phyloP scores from a whole-genome alignment of 176 grass and related monocot species.

The Paspalum vaginatum region DNA sequence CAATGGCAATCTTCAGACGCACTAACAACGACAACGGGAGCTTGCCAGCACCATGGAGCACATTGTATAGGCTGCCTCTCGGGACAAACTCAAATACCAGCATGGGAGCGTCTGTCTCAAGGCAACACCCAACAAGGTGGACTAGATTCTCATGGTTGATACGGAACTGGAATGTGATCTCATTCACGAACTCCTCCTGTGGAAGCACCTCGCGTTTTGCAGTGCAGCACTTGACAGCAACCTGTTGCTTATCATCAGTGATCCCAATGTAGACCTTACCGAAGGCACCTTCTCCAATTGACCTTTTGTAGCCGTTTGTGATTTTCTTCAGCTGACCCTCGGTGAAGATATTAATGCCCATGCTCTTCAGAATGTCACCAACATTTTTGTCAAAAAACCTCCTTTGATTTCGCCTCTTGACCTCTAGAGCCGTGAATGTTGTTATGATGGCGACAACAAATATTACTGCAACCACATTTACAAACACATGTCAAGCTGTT shows the following conservation, averaged over 20 bases:
- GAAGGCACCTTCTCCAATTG: background rate
- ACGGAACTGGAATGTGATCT: background rate
- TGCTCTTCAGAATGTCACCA: background rate
- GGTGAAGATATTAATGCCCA: background rate
- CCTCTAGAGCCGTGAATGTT: background rate
- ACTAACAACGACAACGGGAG: accelerated
- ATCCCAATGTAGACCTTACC: background rate
- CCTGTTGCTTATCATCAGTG: background rate
- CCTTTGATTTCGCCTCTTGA: background rate
- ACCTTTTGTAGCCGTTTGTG: background rate
- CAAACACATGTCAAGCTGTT: too few species aligned
- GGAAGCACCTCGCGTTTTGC: background rate
- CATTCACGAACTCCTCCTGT: background rate
- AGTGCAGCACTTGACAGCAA: background rate
- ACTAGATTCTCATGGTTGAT: background rate
- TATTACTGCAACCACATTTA: background rate
- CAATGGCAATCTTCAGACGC: background rate
- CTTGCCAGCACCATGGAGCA: background rate
- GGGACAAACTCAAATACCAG: background rate
- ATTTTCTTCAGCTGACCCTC: background rate
- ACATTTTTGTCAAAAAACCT: background rate
- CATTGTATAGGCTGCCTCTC: background rate
- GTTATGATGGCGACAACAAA: background rate
- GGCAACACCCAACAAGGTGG: background rate
- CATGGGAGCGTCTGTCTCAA: background rate